These are phyloP conservation scores for Purpureocillium lavendulum DNA, from an alignment of 2,329 filamentous ascomycete genomes.

Conservation along the genomic window DNA sequence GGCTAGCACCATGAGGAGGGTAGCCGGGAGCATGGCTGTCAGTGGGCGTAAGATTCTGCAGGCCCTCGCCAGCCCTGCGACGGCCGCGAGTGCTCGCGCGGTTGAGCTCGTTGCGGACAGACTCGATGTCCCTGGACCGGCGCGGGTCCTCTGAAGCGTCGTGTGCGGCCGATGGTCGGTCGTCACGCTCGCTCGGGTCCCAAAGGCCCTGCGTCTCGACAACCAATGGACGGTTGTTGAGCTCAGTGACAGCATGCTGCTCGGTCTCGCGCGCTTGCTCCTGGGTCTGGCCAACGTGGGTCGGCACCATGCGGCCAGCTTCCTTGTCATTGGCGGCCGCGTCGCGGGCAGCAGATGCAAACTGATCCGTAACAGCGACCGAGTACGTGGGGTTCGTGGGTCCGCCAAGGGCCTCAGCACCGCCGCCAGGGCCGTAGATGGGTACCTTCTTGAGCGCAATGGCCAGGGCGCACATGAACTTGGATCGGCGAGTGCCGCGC, in stretches of 20 bases:
- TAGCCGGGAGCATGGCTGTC: constrained; percentile 15
- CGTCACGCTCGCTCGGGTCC: constrained; percentile 9
- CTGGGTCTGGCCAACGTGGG: constrained; percentile 16
- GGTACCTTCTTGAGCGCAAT: constrained; percentile 79
- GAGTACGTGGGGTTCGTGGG: constrained; percentile 74
- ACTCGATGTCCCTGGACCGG: constrained; percentile 29
- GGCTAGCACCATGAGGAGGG: constrained; percentile 19
- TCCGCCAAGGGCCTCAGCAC: constrained; percentile 50
- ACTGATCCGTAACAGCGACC: constrained; percentile 63
- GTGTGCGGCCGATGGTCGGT: constrained; percentile 9
- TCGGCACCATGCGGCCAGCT: constrained; percentile 55
- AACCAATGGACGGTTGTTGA: constrained; percentile 31
- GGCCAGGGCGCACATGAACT: constrained; percentile 93
- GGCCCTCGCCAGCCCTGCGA: constrained; percentile 38
- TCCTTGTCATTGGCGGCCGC: constrained; percentile 53
- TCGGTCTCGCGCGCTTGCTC: constrained; percentile 26
- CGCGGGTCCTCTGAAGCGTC: constrained; percentile 23
- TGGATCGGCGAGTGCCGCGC: constrained; percentile 73
- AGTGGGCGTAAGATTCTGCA: constrained; percentile 24
- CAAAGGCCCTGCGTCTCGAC: constrained; percentile 14
- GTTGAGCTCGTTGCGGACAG: constrained; percentile 27
- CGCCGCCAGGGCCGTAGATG: constrained; percentile 74
- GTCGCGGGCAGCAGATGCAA: constrained; percentile 56
- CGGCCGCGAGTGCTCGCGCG: constrained; percentile 39
- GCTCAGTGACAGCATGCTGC: constrained; percentile 32